Conservation (phyloP, 2,329 filamentous ascomycete species). For the Penicillium sp. region DNA sequence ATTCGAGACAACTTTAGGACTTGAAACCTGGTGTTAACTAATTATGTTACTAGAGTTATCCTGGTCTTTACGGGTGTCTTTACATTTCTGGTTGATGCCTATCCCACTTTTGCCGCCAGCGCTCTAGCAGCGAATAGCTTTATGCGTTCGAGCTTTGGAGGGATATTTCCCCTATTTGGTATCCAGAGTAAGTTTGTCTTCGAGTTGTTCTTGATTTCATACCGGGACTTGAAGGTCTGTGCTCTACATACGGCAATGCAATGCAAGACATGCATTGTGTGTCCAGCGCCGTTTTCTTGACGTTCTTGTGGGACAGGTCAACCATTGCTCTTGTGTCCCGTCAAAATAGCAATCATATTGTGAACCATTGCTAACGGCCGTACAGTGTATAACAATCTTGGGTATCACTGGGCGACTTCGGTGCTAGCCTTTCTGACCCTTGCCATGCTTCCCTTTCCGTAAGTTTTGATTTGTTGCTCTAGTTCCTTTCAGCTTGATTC, state of each 20-base stretch:
- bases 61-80: constrained; percentile 82
- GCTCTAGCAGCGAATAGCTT: constrained; percentile 84
- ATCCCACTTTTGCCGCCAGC: constrained; percentile 49
- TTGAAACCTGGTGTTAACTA: constrained; percentile 15
- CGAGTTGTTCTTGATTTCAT: background rate
- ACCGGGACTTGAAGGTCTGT: constrained; percentile 5
- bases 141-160: constrained; percentile 74
- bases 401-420: constrained; percentile 48
- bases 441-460: constrained; percentile 48
- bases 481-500: background rate
- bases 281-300: constrained; percentile 6
- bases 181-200: constrained; percentile 49
- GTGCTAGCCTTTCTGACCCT: constrained; percentile 46
- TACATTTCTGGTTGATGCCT: constrained; percentile 74
- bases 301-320: background rate
- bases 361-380: constrained; percentile 20
- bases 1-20: background rate
- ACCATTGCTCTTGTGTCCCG: background rate
- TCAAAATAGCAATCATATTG: background rate
- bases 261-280: constrained; percentile 10
- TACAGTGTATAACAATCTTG: constrained; percentile 48
- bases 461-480: constrained; percentile 25
- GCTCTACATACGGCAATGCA: constrained; percentile 14
- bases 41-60: constrained; percentile 57
- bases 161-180: constrained; percentile 74